Evolutionary conservation across 1,139 yeast species (phyloP).

Genomic region (Geotrichum restrictum): DNA sequence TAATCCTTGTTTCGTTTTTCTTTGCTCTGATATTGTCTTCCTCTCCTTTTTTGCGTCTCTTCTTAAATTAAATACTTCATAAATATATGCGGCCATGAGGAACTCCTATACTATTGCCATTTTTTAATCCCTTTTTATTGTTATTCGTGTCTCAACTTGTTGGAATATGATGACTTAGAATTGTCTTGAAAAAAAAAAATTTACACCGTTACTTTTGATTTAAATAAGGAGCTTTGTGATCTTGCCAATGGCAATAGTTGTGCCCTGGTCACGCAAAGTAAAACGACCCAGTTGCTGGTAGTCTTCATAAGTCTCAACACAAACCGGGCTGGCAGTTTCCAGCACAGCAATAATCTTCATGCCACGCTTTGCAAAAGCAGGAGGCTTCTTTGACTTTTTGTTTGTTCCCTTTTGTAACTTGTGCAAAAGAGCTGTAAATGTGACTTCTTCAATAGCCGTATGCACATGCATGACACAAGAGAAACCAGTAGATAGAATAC

Average conservation of each 20-base stretch:
- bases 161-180: neutral
- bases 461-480: slow-evolving; percentile 98
- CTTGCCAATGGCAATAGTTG: slow-evolving; percentile 96
- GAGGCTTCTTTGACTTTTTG: slow-evolving; percentile 93
- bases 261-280: slow-evolving; percentile 97
- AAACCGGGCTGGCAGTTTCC: slow-evolving; percentile 79
- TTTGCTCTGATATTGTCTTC: slow-evolving; percentile 2
- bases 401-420: slow-evolving; percentile 95
- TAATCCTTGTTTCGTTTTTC: slow-evolving; percentile 33
- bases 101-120: neutral
- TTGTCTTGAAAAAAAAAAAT: neutral
- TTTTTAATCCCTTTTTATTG: neutral
- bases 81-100: neutral
- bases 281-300: slow-evolving; percentile 97
- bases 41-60: slow-evolving; percentile 11
- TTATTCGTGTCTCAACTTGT: neutral
- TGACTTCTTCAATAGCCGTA: slow-evolving; percentile 95
- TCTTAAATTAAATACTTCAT: slow-evolving; percentile 1
- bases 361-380: slow-evolving; percentile 98
- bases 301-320: slow-evolving; percentile 87
- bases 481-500: slow-evolving; percentile 90
- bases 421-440: slow-evolving; percentile 75
- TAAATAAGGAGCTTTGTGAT: slow-evolving; percentile 48
- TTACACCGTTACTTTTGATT: slow-evolving; percentile 8
- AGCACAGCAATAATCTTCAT: slow-evolving; percentile 94